A percentile compares a stretch with the other conserved stretches of the same genome.
Evolutionary conservation across 2,329 filamentous ascomycete genomes (phyloP).

Genomic region (Clarireedia monteithiana): DNA sequence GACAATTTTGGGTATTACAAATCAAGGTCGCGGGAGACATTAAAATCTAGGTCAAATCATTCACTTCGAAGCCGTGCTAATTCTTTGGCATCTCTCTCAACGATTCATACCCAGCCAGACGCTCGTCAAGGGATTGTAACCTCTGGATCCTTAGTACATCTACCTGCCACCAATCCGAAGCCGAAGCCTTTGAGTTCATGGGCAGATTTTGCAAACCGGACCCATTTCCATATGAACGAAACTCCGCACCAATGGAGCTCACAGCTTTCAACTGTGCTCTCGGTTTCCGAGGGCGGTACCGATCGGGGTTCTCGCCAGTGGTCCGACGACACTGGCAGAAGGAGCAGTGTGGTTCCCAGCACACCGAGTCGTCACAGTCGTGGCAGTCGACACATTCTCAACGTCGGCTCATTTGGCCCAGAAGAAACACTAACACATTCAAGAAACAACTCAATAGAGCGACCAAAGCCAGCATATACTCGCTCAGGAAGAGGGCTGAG

Average conservation of each 20-base stretch:
- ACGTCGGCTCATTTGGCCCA: slow-evolving; percentile 43
- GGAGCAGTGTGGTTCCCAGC: slow-evolving; percentile 40
- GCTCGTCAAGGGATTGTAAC: slow-evolving; percentile 23
- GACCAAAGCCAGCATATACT: slow-evolving; percentile 38
- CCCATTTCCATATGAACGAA: slow-evolving; percentile 37
- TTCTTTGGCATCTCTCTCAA: slow-evolving; percentile 49
- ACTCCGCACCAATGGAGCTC: slow-evolving; percentile 54
- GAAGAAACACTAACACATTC: slow-evolving; percentile 19
- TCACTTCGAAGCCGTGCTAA: slow-evolving; percentile 32
- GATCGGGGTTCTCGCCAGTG: slow-evolving; percentile 39
- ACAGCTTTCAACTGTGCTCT: slow-evolving; percentile 56
- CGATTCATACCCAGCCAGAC: slow-evolving; percentile 35
- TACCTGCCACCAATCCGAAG: slow-evolving; percentile 17
- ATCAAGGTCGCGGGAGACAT: slow-evolving; percentile 44
- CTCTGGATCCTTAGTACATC: slow-evolving; percentile 23
- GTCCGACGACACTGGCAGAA: slow-evolving; percentile 33
- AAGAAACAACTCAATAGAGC: slow-evolving; percentile 37
- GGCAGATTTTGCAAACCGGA: slow-evolving; percentile 25
- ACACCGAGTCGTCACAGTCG: slow-evolving; percentile 45
- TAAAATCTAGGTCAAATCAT: slow-evolving; percentile 22
- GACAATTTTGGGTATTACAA: slow-evolving; percentile 44
- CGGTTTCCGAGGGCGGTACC: slow-evolving; percentile 49
- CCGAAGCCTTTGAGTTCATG: slow-evolving; percentile 27
- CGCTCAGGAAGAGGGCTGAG: slow-evolving; percentile 28
- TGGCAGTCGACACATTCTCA: slow-evolving; percentile 41